Evolutionary conservation across 2,329 filamentous ascomycete genomes (phyloP).

Genomic region (Aspergillus brasiliensis): DNA sequence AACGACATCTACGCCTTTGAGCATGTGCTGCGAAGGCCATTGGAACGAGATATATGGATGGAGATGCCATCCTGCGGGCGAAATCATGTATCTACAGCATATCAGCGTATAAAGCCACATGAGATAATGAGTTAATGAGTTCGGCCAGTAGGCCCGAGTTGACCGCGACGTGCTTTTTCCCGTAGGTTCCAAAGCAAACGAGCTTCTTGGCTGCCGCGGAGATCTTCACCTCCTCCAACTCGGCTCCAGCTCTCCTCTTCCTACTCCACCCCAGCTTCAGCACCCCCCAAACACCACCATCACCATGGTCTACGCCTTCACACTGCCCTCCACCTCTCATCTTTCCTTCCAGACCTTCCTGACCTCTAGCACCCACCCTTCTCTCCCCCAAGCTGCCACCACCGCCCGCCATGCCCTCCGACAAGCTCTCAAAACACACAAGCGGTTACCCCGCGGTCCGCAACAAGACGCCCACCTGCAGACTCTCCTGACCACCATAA

Average conservation of each 20-base stretch:
- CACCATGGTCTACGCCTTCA: constrained; percentile 85
- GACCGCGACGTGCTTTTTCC: background rate
- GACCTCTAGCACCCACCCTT: constrained; percentile 81
- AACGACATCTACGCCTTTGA: background rate
- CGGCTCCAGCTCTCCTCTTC: constrained; percentile 19
- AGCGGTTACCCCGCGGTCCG: constrained; percentile 69
- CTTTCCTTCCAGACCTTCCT: constrained; percentile 80
- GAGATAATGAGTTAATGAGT: background rate
- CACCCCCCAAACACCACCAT: constrained; percentile 1
- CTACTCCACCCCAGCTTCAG: constrained; percentile 1
- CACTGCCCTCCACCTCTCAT: constrained; percentile 84
- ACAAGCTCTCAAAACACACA: constrained; percentile 84
- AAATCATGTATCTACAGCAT: constrained; percentile 1
- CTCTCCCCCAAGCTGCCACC: constrained; percentile 78
- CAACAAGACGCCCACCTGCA: constrained; percentile 72
- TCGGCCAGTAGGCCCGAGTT: background rate
- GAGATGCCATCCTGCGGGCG: background rate
- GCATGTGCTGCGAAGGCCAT: background rate
- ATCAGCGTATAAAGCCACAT: background rate
- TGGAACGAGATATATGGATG: background rate
- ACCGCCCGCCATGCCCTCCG: constrained; percentile 82
- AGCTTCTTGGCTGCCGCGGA: constrained; percentile 23
- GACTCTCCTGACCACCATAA: constrained; percentile 68
- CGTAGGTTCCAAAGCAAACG: background rate
- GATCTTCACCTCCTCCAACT: constrained; percentile 19